Evolutionary conservation across 352 stramenopile genomes (phyloP).

Genomic region (Globisporangium orthogonon): DNA sequence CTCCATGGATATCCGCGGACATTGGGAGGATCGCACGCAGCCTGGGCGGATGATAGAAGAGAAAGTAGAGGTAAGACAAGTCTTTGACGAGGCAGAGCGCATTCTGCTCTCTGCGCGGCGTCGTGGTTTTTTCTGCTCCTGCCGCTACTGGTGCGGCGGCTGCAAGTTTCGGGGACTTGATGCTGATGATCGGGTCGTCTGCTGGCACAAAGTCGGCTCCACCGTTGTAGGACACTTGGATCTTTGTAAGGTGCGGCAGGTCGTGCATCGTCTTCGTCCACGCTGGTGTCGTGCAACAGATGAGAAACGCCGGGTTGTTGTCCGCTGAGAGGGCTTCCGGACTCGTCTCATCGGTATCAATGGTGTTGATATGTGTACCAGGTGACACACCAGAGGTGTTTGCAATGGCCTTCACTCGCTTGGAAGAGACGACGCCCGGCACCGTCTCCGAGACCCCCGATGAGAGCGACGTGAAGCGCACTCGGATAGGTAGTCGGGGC

Average conservation of each 20-base stretch:
- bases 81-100: conserved; percentile 34
- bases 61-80: conserved; percentile 65
- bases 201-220: conserved; percentile 44
- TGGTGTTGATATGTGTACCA: not conserved
- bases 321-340: not conserved
- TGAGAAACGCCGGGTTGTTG: conserved; percentile 30
- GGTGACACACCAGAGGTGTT: not conserved
- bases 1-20: conserved; percentile 58
- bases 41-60: conserved; percentile 62
- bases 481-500: conserved; percentile 27
- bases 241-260: conserved; percentile 47
- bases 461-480: conserved; percentile 45
- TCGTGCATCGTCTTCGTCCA: conserved; percentile 28
- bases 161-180: conserved; percentile 5
- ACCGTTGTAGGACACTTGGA: conserved; percentile 65
- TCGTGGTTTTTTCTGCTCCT: not conserved
- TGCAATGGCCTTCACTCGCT: not conserved
- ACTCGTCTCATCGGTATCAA: not conserved
- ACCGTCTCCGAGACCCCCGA: conserved; percentile 17
- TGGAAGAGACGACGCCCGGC: conserved; percentile 6
- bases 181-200: conserved; percentile 12
- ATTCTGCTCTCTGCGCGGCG: not conserved
- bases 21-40: conserved; percentile 43
- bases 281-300: conserved; percentile 36
- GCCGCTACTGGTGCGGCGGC: not conserved